Conservation (phyloP, 352 stramenopile species). For the Phytopythium litorale region DNA sequence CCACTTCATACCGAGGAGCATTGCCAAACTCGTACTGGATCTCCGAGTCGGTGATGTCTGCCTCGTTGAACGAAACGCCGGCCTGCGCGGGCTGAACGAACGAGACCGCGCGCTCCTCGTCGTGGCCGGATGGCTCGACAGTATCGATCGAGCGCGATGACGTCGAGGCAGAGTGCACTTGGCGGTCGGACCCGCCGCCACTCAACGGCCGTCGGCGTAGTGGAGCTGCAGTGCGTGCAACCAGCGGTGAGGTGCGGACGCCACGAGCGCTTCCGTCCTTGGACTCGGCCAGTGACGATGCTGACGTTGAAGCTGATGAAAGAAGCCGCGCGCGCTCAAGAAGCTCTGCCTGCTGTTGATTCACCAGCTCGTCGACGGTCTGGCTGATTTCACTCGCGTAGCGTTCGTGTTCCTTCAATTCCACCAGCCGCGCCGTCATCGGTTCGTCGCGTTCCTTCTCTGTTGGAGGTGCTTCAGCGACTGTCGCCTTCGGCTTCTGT, state of each 20-base stretch:
- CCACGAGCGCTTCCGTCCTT: not conserved
- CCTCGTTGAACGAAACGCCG: slow-evolving; percentile 6
- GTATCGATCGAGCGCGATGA: slow-evolving; percentile 10
- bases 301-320: not conserved
- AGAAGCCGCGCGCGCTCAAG: not conserved
- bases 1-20: slow-evolving; percentile 17
- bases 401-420: slow-evolving; percentile 22
- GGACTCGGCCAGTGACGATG: not conserved
- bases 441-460: not conserved
- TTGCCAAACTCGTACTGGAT: slow-evolving; percentile 29
- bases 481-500: not conserved
- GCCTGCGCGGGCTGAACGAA: slow-evolving; percentile 25
- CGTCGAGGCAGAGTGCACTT: slow-evolving; percentile 11
- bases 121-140: slow-evolving; percentile 11
- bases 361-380: slow-evolving; percentile 17
- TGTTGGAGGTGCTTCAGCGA: not conserved
- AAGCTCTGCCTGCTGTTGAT: slow-evolving; percentile 4
- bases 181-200: slow-evolving; percentile 9
- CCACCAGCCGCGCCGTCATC: slow-evolving; percentile 4
- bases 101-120: slow-evolving; percentile 16
- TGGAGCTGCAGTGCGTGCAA: not conserved
- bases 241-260: not conserved
- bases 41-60: slow-evolving; percentile 34
- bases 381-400: slow-evolving; percentile 25
- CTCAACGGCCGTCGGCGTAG: slow-evolving; percentile 2